These are phyloP conservation scores for Isabelozyma pseudorhagii DNA, from an alignment of 805 yeast species.

Conservation along the genomic window DNA sequence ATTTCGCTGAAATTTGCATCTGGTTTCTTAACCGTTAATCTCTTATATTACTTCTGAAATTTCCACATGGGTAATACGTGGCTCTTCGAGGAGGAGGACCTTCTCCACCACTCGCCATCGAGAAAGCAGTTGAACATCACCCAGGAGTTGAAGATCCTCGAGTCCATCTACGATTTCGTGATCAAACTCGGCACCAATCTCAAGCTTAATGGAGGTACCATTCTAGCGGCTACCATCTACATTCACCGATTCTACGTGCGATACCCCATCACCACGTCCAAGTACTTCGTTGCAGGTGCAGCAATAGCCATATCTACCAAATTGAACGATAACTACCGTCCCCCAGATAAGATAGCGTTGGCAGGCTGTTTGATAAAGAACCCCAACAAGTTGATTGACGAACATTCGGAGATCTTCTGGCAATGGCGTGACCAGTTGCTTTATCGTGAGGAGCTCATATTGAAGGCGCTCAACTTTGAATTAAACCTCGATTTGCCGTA, in stretches of 20 bases:
- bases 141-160: slow-evolving; percentile 37
- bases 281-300: slow-evolving; percentile 42
- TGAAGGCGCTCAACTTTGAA: slow-evolving; percentile 38
- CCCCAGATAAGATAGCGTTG: slow-evolving; percentile 42
- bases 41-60: neutral
- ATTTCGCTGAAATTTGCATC: neutral
- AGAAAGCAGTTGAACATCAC: slow-evolving; percentile 27
- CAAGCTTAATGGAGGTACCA: slow-evolving; percentile 39
- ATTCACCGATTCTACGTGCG: slow-evolving; percentile 39
- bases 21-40: neutral
- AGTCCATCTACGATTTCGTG: slow-evolving; percentile 36
- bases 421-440: slow-evolving; percentile 43
- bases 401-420: slow-evolving; percentile 41
- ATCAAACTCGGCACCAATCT: slow-evolving; percentile 32
- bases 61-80: slow-evolving; percentile 22
- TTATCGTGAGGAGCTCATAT: slow-evolving; percentile 40
- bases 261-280: slow-evolving; percentile 39
- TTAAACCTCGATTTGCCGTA: slow-evolving; percentile 39
- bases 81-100: slow-evolving; percentile 35
- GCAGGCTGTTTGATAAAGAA: slow-evolving; percentile 33
- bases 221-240: slow-evolving; percentile 41
- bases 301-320: slow-evolving; percentile 43
- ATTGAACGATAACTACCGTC: slow-evolving; percentile 39
- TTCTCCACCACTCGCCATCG: slow-evolving; percentile 28
- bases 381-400: slow-evolving; percentile 31